Conservation (phyloP, 163 green algal genomes). For the Coccomyxa subellipsoidea region DNA sequence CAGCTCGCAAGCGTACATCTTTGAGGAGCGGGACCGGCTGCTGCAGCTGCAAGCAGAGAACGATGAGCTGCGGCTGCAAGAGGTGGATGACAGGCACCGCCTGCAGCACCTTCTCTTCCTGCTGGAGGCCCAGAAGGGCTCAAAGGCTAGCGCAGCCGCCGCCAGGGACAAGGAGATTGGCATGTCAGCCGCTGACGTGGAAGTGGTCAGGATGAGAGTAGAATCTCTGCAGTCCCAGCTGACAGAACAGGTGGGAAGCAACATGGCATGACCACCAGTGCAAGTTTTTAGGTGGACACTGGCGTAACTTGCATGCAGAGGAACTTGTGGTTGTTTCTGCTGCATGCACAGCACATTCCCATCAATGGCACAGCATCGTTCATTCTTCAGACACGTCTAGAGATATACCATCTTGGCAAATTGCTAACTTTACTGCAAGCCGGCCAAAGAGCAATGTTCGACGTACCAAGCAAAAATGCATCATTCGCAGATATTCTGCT, state of each 20-base stretch:
- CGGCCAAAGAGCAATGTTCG: too few species aligned
- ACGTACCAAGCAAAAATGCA: too few species aligned
- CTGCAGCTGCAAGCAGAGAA: conserved; percentile 79
- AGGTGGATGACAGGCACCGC: conserved; percentile 71
- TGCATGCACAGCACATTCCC: too few species aligned
- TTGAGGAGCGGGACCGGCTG: conserved; percentile 81
- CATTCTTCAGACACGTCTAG: too few species aligned
- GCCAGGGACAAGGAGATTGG: background rate
- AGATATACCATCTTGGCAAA: too few species aligned
- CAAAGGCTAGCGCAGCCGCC: conserved; percentile 24
- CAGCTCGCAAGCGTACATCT: conserved; percentile 81
- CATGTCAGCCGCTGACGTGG: background rate
- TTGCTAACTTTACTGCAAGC: too few species aligned
- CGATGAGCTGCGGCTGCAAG: conserved; percentile 75
- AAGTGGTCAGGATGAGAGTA: background rate
- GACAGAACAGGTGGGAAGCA: background rate
- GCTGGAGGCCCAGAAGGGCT: background rate
- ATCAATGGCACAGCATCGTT: too few species aligned
- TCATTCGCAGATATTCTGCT: too few species aligned
- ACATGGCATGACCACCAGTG: background rate
- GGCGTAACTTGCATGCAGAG: too few species aligned
- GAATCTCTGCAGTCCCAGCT: background rate
- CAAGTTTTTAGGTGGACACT: too few species aligned
- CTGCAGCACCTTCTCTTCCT: conserved; percentile 79
- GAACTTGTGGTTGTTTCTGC: too few species aligned